These are phyloP conservation scores for Yamadazyma aaseri DNA, from an alignment of 1,139 yeast species.

Conservation along the genomic window DNA sequence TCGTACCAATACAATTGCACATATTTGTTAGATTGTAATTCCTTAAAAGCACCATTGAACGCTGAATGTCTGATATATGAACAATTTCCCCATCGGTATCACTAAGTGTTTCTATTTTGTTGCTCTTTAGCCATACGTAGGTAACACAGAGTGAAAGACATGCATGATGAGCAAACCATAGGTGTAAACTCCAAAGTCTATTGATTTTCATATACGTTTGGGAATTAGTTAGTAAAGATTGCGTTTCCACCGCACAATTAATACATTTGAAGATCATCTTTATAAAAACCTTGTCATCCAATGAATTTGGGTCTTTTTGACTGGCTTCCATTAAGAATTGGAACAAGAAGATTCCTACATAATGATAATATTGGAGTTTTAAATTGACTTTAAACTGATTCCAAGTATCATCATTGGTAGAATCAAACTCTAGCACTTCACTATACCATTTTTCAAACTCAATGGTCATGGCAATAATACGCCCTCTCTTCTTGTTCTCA, in stretches of 20 bases:
- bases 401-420: background rate
- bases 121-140: constrained; percentile 5
- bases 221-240: background rate
- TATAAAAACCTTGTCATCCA: background rate
- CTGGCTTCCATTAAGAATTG: background rate
- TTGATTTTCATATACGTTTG: background rate
- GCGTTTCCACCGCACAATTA: background rate
- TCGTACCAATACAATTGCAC: constrained; percentile 4
- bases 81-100: background rate
- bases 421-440: background rate
- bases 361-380: background rate
- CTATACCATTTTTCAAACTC: constrained; percentile 1
- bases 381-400: constrained; percentile 1
- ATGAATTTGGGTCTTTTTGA: background rate
- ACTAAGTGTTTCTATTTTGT: background rate
- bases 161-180: constrained; percentile 1
- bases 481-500: background rate
- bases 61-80: background rate
- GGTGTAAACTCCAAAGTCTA: constrained; percentile 1
- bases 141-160: constrained; percentile 5
- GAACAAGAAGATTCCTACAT: background rate
- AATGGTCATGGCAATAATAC: background rate
- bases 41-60: constrained; percentile 4
- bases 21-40: constrained; percentile 4
- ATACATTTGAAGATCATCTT: background rate